Base-by-base conservation (phyloP, 1,284 basidiomycete species). In the Termitomyces sp. region DNA sequence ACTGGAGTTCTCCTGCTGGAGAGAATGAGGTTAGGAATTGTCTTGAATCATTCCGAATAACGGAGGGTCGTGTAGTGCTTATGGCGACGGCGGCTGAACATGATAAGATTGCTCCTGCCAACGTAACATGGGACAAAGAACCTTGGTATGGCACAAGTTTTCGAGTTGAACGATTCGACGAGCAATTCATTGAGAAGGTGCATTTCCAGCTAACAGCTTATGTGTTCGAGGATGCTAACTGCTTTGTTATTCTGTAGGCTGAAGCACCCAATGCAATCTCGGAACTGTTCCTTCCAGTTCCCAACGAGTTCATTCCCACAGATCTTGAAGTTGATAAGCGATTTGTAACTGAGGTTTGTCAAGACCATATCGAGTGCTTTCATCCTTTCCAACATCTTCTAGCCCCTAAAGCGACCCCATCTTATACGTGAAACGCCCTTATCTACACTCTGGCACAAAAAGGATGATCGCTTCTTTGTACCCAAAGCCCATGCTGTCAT, bases 391-490 rank as follows among this genome's bases (percentile, higher is more conserved):
- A 34, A 50, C 52, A 33, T 43, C 18, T 53, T 46, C 26, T 61
- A 92, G 86, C 88, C 89, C 13, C 67, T 80, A 50, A 81, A 80
- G 53, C 80, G 87, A 28, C 95, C 95, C 10, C 73, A 80, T 58
- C 80, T 94, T 53, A 78, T 97, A 50, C 75, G 81, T 26, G 79
- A 92, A 66, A 91, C 84, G 0, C 71, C 80, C 0, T 64, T 88
- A 31, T 88, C 86, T 1, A 78, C 84, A 18, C 70, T 97, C 10
- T 98, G 94, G 94, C 83, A 94, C 72, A 98, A 98, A 77, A 93
- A 93, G 65, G 95, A 98, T 66, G 94, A 98, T 68, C 81, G 79
- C 55, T 97, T 95, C 74, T 96, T 92, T 89, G 83, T 95, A 5
- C 95, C 95, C 0, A 91, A 91, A 64, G 91, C 91, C 1, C 75